Evolutionary conservation across 176 grass and related monocot genomes (phyloP).

Genomic region (Hsuehochloa calcarea): DNA sequence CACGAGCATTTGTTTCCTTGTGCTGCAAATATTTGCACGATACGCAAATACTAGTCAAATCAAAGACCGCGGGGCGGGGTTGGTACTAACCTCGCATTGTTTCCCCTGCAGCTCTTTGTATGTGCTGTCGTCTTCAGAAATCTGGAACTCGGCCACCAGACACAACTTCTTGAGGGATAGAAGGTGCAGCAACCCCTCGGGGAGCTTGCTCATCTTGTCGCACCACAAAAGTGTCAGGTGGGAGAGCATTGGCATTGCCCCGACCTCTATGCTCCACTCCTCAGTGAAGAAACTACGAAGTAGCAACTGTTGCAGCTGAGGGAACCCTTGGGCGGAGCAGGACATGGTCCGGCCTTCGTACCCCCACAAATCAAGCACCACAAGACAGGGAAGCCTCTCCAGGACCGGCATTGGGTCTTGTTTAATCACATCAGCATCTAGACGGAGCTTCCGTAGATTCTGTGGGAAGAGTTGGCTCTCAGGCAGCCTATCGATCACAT

Average conservation of each 20-base stretch:
- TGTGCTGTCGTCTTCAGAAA: conserved; percentile 1
- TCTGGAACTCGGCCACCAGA: neutral
- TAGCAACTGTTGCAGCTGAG: neutral
- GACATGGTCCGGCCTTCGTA: neutral
- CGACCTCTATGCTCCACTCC: neutral
- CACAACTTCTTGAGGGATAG: neutral
- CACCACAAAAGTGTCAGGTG: neutral
- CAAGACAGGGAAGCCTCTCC: neutral
- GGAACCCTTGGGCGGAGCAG: neutral
- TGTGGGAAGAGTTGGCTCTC: too few species aligned
- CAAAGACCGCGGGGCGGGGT: neutral
- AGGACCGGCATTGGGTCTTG: too few species aligned
- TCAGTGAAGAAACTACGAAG: neutral
- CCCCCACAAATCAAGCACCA: neutral
- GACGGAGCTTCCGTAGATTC: too few species aligned
- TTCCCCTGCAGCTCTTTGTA: neutral
- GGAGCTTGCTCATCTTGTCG: neutral
- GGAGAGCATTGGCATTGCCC: neutral
- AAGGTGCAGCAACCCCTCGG: neutral
- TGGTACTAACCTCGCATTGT: neutral
- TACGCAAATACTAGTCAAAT: neutral
- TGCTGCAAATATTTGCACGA: too few species aligned
- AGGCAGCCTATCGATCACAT: too few species aligned
- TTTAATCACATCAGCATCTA: too few species aligned
- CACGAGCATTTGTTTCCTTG: too few species aligned